Evolutionary conservation across 805 yeast species (phyloP), one percentile per base, ranked within the genome.

Genomic region (Candida parachauliodes): DNA sequence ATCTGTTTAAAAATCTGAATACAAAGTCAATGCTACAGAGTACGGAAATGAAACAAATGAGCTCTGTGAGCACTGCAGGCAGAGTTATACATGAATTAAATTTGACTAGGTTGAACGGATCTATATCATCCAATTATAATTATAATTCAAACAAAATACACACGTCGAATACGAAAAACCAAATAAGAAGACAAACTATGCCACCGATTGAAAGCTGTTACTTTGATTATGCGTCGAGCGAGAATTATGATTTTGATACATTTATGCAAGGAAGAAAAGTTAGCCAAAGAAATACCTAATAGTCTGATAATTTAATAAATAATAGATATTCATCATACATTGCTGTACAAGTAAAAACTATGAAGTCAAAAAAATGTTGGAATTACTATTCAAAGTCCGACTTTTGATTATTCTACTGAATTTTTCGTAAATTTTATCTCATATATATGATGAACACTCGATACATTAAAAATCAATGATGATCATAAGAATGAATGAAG

Each of bases 181-280:
- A 24, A 24, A 40, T 16, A 15, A 37, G 28, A 38, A 43, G 37
- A 43, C 44, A 23, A 43, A 46, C 31, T 7, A 32, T 37, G 32
- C 40, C 43, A 22, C 32, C 34, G 10, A 5, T 38, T 18, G 62
- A 56, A 12, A 45, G 53, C 5, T 51, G 51, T 37, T 63, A 64
- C 43, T 66, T 62, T 41, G 71, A 66, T 42, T 66, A 66, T 40
- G 42, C 60, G 4, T 36, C 47, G 0, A 44, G 42, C 29, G 59
- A 49, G n/a, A 52, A 50, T 28, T 66, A 65, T 39, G 69, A 66
- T 46, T 65, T 66, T 36, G 52, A 56, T 35, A 54, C 66, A 3
- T 66, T 59, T 37, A 65, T 65, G 60, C 54, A 55, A 31, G 65
- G 54, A 37, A 50, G 52, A 40, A 8, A 15, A 28, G 5, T 5